These are phyloP conservation scores for Kockovaella imperatae DNA, from an alignment of 768 basidiomycete species.

Conservation along the genomic window DNA sequence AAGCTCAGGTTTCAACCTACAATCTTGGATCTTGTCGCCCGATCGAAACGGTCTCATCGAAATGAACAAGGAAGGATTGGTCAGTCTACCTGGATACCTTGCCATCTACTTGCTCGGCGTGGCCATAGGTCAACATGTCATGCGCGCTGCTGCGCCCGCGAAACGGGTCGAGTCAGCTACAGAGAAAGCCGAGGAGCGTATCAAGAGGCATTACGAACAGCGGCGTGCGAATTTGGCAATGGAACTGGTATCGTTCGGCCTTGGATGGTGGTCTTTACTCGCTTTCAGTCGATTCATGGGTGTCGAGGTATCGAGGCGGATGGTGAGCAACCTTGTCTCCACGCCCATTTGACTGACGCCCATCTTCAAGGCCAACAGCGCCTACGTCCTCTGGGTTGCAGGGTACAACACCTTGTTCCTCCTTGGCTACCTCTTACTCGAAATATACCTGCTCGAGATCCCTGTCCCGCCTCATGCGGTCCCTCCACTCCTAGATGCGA, in stretches of 20 bases:
- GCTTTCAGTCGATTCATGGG: slow-evolving; percentile 39
- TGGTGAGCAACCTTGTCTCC: slow-evolving; percentile 49
- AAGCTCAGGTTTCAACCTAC: slow-evolving; percentile 51
- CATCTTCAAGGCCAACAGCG: slow-evolving; percentile 62
- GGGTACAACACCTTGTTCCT: slow-evolving; percentile 84
- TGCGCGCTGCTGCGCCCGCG: slow-evolving; percentile 48
- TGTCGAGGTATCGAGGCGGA: slow-evolving; percentile 53
- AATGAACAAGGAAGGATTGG: slow-evolving; percentile 85
- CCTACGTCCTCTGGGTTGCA: slow-evolving; percentile 80
- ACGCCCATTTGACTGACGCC: not conserved
- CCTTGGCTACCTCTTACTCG: slow-evolving; percentile 68
- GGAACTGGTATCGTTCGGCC: slow-evolving; percentile 66
- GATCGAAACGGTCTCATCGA: slow-evolving; percentile 60
- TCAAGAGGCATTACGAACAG: too few relatives aligned
- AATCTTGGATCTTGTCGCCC: slow-evolving; percentile 59
- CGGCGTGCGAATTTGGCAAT: slow-evolving; percentile 59
- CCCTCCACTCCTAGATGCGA: slow-evolving; percentile 59
- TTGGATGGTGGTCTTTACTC: slow-evolving; percentile 68
- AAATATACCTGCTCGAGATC: slow-evolving; percentile 56
- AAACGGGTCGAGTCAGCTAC: not conserved
- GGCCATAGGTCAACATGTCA: slow-evolving; percentile 67
- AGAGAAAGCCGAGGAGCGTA: slow-evolving; percentile 14
- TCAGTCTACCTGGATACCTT: slow-evolving; percentile 71
- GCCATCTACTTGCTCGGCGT: slow-evolving; percentile 81
- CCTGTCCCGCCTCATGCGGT: slow-evolving; percentile 42